Percentiles rank a stretch among this genome's conserved stretches.
These are phyloP conservation scores for Yamadazyma diospyri DNA, from an alignment of 1,139 yeast genomes.

Conservation along the genomic window DNA sequence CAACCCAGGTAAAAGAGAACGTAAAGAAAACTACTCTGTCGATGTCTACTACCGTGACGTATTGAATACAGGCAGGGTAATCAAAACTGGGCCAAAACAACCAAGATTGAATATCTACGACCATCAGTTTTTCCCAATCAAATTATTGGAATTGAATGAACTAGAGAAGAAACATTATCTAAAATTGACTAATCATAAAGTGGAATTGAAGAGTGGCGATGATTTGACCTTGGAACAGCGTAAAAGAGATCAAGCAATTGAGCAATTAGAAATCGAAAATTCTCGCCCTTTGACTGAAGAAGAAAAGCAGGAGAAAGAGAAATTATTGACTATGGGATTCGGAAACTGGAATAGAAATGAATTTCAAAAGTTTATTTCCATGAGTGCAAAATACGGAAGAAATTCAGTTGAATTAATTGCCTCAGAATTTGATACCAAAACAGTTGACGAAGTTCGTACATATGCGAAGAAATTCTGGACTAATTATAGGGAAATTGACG, in stretches of 20 bases:
- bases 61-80: constrained; percentile 55
- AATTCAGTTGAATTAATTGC: constrained; percentile 60
- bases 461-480: constrained; percentile 70
- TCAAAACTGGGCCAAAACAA: constrained; percentile 50
- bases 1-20: constrained; percentile 73
- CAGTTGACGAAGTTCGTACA: constrained; percentile 62
- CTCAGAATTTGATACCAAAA: constrained; percentile 60
- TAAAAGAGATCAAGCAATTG: constrained; percentile 51
- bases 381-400: constrained; percentile 66
- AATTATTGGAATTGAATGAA: constrained; percentile 59
- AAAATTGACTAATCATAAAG: constrained; percentile 48
- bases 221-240: constrained; percentile 42
- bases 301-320: constrained; percentile 55
- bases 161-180: constrained; percentile 60
- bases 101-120: constrained; percentile 68
- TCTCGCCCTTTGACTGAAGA: constrained; percentile 67
- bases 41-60: constrained; percentile 81
- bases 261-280: constrained; percentile 60
- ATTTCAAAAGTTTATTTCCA: constrained; percentile 60
- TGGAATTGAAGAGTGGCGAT: constrained; percentile 43
- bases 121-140: constrained; percentile 69
- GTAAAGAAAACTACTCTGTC: constrained; percentile 74
- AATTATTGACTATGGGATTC: constrained; percentile 55
- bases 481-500: constrained; percentile 62
- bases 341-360: constrained; percentile 71